Conservation (phyloP, 2,329 filamentous ascomycete species). For the Ophioceras dolichostomum region DNA sequence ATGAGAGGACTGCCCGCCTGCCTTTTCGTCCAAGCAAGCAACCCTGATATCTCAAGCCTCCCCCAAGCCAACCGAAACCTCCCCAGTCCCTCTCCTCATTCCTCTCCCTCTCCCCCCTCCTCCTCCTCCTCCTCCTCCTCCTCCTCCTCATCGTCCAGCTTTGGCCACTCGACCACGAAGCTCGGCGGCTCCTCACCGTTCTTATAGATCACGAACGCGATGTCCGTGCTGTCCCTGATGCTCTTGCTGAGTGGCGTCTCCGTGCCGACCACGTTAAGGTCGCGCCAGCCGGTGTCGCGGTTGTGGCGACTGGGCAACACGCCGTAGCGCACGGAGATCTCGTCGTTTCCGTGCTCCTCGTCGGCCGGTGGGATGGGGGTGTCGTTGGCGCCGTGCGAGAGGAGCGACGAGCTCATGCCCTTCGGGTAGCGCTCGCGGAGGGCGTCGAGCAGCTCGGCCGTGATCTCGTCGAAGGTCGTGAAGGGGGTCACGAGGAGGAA, state of each 20-base stretch:
- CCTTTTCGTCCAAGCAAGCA: too few species aligned
- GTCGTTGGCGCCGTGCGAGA: constrained; percentile 13
- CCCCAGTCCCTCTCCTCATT: too few species aligned
- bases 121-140: constrained; percentile 14
- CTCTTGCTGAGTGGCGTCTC: constrained; percentile 29
- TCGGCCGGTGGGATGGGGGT: constrained; percentile 27
- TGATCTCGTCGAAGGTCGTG: constrained; percentile 43
- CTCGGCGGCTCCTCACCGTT: constrained; percentile 24
- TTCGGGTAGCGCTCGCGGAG: constrained; percentile 44
- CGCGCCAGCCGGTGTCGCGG: constrained; percentile 34
- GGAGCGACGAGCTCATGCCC: constrained; percentile 30
- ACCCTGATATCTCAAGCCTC: too few species aligned
- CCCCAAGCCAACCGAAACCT: too few species aligned
- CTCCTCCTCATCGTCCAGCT: constrained; percentile 27
- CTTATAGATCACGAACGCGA: constrained; percentile 35
- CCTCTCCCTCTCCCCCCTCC: background rate
- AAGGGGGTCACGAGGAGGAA: constrained; percentile 52
- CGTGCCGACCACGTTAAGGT: constrained; percentile 22
- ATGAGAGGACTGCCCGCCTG: too few species aligned
- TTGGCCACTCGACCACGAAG: constrained; percentile 22
- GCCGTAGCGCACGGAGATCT: constrained; percentile 37
- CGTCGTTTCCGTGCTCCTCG: too few species aligned
- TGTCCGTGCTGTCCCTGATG: constrained; percentile 30
- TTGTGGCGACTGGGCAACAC: constrained; percentile 31
- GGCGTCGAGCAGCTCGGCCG: constrained; percentile 43